phyloP scores from a whole-genome alignment of 1,139 yeast species.

The Pichia inconspicua region DNA sequence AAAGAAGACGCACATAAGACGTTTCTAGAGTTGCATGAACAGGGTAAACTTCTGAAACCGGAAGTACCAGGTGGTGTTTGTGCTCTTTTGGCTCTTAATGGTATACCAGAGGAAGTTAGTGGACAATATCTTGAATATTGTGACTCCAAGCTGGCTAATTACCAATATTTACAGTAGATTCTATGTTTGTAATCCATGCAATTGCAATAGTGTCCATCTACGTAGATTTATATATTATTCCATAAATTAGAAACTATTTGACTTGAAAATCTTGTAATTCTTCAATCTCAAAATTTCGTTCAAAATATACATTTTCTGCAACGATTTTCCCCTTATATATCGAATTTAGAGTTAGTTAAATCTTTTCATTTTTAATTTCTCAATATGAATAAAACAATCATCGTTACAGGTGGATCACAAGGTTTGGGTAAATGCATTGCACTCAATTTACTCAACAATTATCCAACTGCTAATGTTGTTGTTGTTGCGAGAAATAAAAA shows the following conservation, averaged over 20 bases:
- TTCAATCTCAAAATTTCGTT: too few species aligned
- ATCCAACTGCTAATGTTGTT: slow-evolving; percentile 41
- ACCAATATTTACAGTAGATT: slow-evolving; percentile 6
- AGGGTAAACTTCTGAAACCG: slow-evolving; percentile 52
- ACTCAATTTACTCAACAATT: slow-evolving; percentile 35
- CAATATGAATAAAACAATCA: slow-evolving; percentile 20
- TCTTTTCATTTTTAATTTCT: too few species aligned
- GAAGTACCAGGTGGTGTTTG: slow-evolving; percentile 63
- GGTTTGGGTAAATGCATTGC: slow-evolving; percentile 80
- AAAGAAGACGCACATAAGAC: slow-evolving; percentile 44
- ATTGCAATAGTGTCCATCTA: too few species aligned
- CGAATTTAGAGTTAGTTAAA: too few species aligned
- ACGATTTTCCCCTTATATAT: too few species aligned
- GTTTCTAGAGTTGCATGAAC: slow-evolving; percentile 53
- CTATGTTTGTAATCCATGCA: too few species aligned
- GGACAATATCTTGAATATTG: slow-evolving; percentile 60
- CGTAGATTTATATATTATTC: too few species aligned
- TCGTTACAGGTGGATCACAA: slow-evolving; percentile 67
- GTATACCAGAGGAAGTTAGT: slow-evolving; percentile 45
- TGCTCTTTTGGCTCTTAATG: slow-evolving; percentile 55
- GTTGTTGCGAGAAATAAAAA: slow-evolving; percentile 65
- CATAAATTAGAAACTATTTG: too few species aligned
- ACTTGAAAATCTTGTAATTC: too few species aligned
- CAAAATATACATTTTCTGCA: too few species aligned
- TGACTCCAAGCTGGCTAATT: slow-evolving; percentile 31